Conservation (phyloP, 2,329 filamentous ascomycete species). For the Xylariaceae sp. region DNA sequence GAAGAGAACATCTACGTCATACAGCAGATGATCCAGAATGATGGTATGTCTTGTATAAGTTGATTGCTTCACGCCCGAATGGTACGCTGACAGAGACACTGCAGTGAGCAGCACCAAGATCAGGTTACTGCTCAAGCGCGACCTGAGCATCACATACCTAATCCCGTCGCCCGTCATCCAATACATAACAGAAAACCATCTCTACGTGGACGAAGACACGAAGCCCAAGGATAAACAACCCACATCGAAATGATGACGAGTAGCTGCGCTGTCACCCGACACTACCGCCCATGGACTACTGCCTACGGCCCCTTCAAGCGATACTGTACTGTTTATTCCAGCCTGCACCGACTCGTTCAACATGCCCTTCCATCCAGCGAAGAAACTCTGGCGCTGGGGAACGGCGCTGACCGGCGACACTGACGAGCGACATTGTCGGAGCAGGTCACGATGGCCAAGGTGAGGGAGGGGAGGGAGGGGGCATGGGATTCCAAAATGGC, state of each 20-base stretch:
- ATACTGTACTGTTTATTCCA: conserved; percentile 1
- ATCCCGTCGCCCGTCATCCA: conserved; percentile 63
- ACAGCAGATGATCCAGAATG: conserved; percentile 81
- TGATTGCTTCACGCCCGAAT: neutral
- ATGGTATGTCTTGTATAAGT: conserved; percentile 36
- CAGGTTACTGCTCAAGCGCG: conserved; percentile 57
- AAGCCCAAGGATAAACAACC: conserved; percentile 32
- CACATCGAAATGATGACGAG: conserved; percentile 19
- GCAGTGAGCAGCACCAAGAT: conserved; percentile 74
- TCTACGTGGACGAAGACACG: conserved; percentile 45
- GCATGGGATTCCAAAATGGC: neutral
- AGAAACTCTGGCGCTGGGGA: neutral
- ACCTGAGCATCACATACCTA: conserved; percentile 76
- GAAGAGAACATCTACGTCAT: conserved; percentile 85
- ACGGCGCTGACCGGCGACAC: conserved; percentile 13
- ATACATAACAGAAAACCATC: conserved; percentile 64
- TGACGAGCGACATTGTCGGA: neutral
- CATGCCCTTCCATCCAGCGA: neutral
- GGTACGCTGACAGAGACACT: conserved; percentile 9
- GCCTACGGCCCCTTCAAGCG: neutral
- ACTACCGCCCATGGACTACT: neutral
- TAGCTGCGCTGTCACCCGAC: neutral
- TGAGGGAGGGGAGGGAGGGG: conserved; percentile 7
- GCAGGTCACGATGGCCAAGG: conserved; percentile 2
- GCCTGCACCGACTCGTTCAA: neutral